A percentile compares a stretch with the other conserved stretches of the same genome.
phyloP scores from a whole-genome alignment of 305 asterid genomes.

The Plantago coronopus region DNA sequence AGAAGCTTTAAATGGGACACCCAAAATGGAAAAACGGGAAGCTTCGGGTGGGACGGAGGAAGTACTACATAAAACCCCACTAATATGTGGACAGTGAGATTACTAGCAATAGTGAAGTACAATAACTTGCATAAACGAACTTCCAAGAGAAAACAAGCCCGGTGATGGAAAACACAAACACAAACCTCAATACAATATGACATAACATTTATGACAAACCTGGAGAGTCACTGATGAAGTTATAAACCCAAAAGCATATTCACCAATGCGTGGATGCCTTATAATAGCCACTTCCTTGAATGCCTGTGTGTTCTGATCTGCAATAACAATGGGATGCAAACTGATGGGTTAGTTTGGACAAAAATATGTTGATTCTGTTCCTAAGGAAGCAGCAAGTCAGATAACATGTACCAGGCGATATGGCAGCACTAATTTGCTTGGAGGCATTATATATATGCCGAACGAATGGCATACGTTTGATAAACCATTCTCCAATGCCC shows the following conservation, averaged over 20 bases:
- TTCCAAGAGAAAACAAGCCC: not conserved
- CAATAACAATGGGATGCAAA: slow-evolving; percentile 20
- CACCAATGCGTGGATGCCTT: slow-evolving; percentile 89
- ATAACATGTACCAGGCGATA: slow-evolving; percentile 67
- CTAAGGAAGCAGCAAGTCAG: slow-evolving; percentile 8
- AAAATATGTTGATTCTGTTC: slow-evolving; percentile 7
- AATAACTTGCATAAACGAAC: too few species aligned
- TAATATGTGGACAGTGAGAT: not conserved
- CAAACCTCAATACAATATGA: slow-evolving; percentile 9
- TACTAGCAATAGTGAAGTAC: not conserved
- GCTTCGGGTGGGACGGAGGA: too few species aligned
- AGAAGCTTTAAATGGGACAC: too few species aligned
- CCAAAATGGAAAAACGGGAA: too few species aligned
- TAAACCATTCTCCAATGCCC: slow-evolving; percentile 85
- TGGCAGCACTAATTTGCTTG: slow-evolving; percentile 84
- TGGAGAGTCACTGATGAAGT: slow-evolving; percentile 75
- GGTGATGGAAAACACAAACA: slow-evolving; percentile 9
- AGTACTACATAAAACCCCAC: too few species aligned
- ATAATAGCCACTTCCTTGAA: slow-evolving; percentile 88
- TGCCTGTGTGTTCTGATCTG: slow-evolving; percentile 84
- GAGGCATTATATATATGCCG: slow-evolving; percentile 88
- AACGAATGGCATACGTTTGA: slow-evolving; percentile 88
- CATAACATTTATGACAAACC: slow-evolving; percentile 34
- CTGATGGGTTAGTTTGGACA: slow-evolving; percentile 12
- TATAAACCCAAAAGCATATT: slow-evolving; percentile 88